phyloP scores from a whole-genome alignment of 495 filamentous ascomycete species.

The Trichocladium antarcticum region DNA sequence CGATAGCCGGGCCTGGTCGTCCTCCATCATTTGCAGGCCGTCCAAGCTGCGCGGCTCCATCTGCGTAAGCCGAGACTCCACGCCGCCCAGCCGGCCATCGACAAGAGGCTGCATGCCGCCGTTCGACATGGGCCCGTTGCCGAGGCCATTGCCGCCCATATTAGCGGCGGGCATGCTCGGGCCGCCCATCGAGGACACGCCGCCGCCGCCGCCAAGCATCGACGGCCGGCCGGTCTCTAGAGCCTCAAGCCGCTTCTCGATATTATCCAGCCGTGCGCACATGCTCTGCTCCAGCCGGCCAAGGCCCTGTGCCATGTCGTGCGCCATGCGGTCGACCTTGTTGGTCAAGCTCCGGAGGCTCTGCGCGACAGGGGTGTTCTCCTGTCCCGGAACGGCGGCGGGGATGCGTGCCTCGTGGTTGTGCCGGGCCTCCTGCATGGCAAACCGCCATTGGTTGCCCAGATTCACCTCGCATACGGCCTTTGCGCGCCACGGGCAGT shows the following conservation, averaged over 20 bases:
- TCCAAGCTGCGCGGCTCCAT: slow-evolving; percentile 36
- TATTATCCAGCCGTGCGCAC: slow-evolving; percentile 25
- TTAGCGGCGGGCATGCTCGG: slow-evolving; percentile 27
- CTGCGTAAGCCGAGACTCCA: slow-evolving; percentile 32
- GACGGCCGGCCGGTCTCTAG: slow-evolving; percentile 27
- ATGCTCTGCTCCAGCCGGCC: slow-evolving; percentile 16
- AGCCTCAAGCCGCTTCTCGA: slow-evolving; percentile 36
- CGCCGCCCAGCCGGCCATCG: slow-evolving; percentile 29
- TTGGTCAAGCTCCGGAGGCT: slow-evolving; percentile 36
- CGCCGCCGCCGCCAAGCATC: slow-evolving; percentile 20
- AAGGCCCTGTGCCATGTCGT: slow-evolving; percentile 33
- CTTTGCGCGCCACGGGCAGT: slow-evolving; percentile 43
- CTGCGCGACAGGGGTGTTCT: slow-evolving; percentile 37
- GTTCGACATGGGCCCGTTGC: slow-evolving; percentile 17
- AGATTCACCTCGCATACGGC: slow-evolving; percentile 43
- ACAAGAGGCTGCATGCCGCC: slow-evolving; percentile 26
- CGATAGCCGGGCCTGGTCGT: slow-evolving; percentile 27
- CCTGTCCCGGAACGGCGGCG: slow-evolving; percentile 32
- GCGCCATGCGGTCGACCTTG: slow-evolving; percentile 38
- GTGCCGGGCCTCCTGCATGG: slow-evolving; percentile 36
- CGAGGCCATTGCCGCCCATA: slow-evolving; percentile 24
- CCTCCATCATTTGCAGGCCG: slow-evolving; percentile 37
- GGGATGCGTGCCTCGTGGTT: slow-evolving; percentile 40
- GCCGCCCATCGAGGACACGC: slow-evolving; percentile 19
- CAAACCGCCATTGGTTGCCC: slow-evolving; percentile 41